These are phyloP conservation scores for Sporothrix protearum DNA, from an alignment of 2,329 filamentous ascomycete species.

Conservation along the genomic window DNA sequence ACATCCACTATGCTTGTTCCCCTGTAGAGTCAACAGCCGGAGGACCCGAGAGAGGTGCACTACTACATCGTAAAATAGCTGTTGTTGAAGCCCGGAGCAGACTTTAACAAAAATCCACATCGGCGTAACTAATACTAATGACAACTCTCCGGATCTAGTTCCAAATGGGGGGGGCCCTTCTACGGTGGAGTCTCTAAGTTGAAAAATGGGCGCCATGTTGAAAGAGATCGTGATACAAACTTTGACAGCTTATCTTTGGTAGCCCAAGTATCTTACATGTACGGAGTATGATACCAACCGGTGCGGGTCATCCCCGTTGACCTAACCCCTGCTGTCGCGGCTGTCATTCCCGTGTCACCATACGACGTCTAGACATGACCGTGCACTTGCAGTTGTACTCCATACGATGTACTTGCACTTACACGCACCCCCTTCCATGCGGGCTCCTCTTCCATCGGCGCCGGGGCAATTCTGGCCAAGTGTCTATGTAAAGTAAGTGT, in stretches of 20 bases:
- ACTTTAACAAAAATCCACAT: background rate
- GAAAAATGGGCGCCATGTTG: no score
- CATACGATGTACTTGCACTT: background rate
- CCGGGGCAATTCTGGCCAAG: background rate
- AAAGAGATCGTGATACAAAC: background rate
- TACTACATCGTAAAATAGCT: background rate
- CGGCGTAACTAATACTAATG: background rate
- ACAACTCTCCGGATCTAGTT: background rate
- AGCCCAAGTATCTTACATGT: no score
- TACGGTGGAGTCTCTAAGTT: no score
- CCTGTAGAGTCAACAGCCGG: background rate
- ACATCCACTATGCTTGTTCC: no score
- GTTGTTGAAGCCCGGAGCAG: background rate
- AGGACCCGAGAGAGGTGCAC: background rate
- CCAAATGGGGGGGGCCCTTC: no score
- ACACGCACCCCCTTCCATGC: background rate
- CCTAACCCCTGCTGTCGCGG: no score
- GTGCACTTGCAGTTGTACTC: background rate
- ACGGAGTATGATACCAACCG: background rate
- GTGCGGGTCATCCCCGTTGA: background rate
- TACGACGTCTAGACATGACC: background rate
- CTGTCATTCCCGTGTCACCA: background rate
- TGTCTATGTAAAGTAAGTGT: no score
- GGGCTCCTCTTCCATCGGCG: background rate
- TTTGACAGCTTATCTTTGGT: background rate